A percentile compares a stretch with the other conserved stretches of the same genome.
These are phyloP conservation scores for carrot (Daucus carota) DNA, from an alignment of 129 eudicot genomes.

Conservation along the genomic window DNA sequence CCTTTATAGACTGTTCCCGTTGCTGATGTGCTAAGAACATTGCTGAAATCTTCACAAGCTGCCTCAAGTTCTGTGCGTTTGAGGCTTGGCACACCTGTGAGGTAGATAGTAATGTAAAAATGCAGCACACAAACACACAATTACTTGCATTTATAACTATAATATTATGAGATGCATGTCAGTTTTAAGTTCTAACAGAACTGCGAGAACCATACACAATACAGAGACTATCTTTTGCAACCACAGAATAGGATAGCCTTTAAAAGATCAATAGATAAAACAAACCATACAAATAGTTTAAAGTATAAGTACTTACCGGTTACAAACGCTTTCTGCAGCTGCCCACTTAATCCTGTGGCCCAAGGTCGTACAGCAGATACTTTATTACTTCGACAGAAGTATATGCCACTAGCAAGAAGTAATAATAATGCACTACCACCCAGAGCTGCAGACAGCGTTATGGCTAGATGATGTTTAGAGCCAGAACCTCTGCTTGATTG, in stretches of 20 bases:
- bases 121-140: background rate
- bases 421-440: slow-evolving; percentile 45
- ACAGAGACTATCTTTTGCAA: background rate
- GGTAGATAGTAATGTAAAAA: slow-evolving; percentile 1
- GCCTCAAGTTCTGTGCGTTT: slow-evolving; percentile 79
- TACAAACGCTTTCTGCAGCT: slow-evolving; percentile 79
- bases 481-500: background rate
- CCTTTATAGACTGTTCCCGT: slow-evolving; percentile 80
- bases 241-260: background rate
- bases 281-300: background rate
- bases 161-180: background rate
- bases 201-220: background rate
- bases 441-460: slow-evolving; percentile 26
- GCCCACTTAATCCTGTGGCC: slow-evolving; percentile 91
- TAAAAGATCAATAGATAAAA: background rate
- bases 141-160: background rate
- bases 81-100: slow-evolving; percentile 77
- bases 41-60: slow-evolving; percentile 99
- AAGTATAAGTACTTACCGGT: slow-evolving; percentile 39
- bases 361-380: slow-evolving; percentile 67
- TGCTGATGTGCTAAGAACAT: slow-evolving; percentile 70
- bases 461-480: background rate
- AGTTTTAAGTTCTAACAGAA: background rate
- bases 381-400: slow-evolving; percentile 37
- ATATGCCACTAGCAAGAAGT: slow-evolving; percentile 21